Percentiles rank a stretch among this genome's conserved stretches.
Conservation (phyloP, 768 basidiomycete species). For the Amanita pallidorosea region DNA sequence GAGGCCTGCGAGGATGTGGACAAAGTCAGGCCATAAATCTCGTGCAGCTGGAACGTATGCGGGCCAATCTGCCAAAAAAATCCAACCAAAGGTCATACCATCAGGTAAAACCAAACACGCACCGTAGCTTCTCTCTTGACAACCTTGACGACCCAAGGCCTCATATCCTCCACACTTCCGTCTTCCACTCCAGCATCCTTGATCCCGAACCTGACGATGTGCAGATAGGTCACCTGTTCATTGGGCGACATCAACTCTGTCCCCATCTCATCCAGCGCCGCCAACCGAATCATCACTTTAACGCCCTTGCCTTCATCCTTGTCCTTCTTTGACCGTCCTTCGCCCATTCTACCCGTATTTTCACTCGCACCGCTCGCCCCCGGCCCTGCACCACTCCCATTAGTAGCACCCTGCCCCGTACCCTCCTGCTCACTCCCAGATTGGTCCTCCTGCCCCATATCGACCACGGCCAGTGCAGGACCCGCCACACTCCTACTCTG, state of each 20-base stretch:
- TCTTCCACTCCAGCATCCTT: constrained; percentile 19
- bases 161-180: constrained; percentile 41
- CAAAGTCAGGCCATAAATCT: constrained; percentile 85
- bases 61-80: constrained; percentile 59
- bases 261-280: constrained; percentile 72
- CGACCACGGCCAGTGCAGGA: constrained; percentile 71
- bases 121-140: constrained; percentile 86
- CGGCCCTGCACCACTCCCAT: constrained; percentile 12
- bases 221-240: constrained; percentile 83
- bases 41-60: constrained; percentile 91
- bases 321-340: constrained; percentile 29
- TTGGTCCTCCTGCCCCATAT: constrained; percentile 17
- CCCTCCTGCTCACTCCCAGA: background rate
- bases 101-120: constrained; percentile 11
- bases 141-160: constrained; percentile 89
- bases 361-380: constrained; percentile 7
- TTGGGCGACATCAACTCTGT: constrained; percentile 59
- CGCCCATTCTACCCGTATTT: constrained; percentile 6
- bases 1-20: constrained; percentile 38
- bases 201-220: constrained; percentile 63
- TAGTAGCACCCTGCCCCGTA: constrained; percentile 26
- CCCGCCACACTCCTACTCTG: constrained; percentile 50
- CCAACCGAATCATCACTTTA: constrained; percentile 67
- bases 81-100: background rate
- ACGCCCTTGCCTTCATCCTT: constrained; percentile 58